Evolutionary conservation across 176 grass and related monocot genomes (phyloP), one percentile per base, ranked within the genome.

Genomic region (Juncus effusus): DNA sequence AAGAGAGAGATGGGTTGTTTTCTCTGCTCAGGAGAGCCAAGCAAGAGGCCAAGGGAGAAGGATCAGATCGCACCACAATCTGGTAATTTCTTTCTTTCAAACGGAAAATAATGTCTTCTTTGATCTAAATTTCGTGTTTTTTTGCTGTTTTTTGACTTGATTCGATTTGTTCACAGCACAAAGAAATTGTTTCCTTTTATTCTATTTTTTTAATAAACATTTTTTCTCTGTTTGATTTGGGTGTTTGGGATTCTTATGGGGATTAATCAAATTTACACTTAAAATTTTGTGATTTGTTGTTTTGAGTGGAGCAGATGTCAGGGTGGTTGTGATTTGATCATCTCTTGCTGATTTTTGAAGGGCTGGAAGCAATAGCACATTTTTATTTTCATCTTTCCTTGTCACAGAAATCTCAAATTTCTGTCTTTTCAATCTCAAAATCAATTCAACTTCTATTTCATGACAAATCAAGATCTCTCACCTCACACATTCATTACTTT

Each of bases 1-100:
- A 16, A 70, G 12, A 13, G 51, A 67, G 13, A 64, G 66, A 90
- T 85, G 86, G 82, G 78, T 50, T 90, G 82, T 74, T 90, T 85
- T 67, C 14, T 79, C 12, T 82, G 75, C 64, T 63, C 69, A 11
- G 51, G 75, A 16, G 65, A 63, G 65, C 38, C 14, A 16, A 82
- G 47, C 69, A 73, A 53, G 45, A 84, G 65, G 68, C 13, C 37
- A 7, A 51, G 9, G 16, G 76, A 68, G 45, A 81, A 79, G 75
- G 62, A 60, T 19, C 78, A 85, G 86, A 90, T 90, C 81, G 69
- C 82, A 36, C 60, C 74, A 14, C 55, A 60, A 44, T 63, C 76
- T 76, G 82, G 86, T 82, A 72, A 74, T 76, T 61, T 16, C 4
- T 72, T 59, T 73, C 56, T 36, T 36, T 8, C 16, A n/a, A 9